Evolutionary conservation across 2,329 filamentous ascomycete species (phyloP).

Genomic region (Colletotrichum chrysophilum): DNA sequence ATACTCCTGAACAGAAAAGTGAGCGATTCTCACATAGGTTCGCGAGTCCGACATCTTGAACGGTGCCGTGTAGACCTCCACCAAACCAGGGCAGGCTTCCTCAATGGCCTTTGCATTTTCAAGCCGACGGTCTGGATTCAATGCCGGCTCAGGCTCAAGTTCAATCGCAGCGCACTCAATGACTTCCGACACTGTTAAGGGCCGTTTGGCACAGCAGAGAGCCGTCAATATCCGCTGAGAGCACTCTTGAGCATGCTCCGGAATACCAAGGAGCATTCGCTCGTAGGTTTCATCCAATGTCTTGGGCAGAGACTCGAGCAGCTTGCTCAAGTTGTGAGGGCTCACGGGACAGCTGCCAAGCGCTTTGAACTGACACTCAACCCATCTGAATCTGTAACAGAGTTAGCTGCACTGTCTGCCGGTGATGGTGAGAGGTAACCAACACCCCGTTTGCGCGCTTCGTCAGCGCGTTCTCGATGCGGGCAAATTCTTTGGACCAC

Average conservation of each 20-base stretch:
- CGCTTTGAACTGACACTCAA: slow-evolving; percentile 25
- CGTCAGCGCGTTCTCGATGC: background rate
- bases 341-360: slow-evolving; percentile 15
- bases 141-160: background rate
- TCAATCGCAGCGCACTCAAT: background rate
- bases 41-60: background rate
- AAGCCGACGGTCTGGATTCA: background rate
- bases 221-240: background rate
- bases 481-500: background rate
- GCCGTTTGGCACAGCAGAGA: background rate
- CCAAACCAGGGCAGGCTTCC: background rate
- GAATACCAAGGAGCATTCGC: background rate
- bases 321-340: slow-evolving; percentile 19
- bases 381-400: slow-evolving; percentile 28
- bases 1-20: slow-evolving; percentile 2
- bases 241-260: background rate
- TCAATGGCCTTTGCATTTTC: background rate
- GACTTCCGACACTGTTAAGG: background rate
- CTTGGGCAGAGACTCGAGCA: slow-evolving; percentile 30
- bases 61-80: background rate
- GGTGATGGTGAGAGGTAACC: background rate
- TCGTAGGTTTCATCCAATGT: slow-evolving; percentile 32
- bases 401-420: background rate
- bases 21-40: background rate
- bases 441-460: background rate